A percentile compares a stretch with the other conserved stretches of the same genome.
Evolutionary conservation across 2,329 filamentous ascomycete genomes (phyloP).

Genomic region (Clonostachys rhizophaga): DNA sequence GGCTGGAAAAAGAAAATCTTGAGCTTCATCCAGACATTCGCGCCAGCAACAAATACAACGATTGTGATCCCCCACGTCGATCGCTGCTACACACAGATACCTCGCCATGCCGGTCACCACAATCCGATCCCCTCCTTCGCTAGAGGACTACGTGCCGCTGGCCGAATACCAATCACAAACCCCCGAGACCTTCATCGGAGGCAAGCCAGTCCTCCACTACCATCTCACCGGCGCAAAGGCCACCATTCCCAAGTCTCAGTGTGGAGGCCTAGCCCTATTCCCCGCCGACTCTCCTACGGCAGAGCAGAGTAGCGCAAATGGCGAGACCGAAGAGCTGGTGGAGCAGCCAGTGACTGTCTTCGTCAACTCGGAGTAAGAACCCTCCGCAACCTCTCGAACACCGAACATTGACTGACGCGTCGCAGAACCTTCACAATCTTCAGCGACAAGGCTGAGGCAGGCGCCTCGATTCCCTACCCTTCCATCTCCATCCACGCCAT

Average conservation of each 20-base stretch:
- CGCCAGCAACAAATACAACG: neutral
- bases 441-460: slow-evolving; percentile 49
- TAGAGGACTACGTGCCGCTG: slow-evolving; percentile 58
- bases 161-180: slow-evolving; percentile 69
- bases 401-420: neutral
- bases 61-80: neutral
- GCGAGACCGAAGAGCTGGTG: slow-evolving; percentile 24
- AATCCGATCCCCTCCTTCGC: slow-evolving; percentile 50
- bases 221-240: slow-evolving; percentile 53
- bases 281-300: slow-evolving; percentile 27
- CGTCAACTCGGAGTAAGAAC: slow-evolving; percentile 51
- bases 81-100: neutral
- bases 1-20: neutral
- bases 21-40: neutral
- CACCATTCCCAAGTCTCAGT: slow-evolving; percentile 49
- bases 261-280: slow-evolving; percentile 50
- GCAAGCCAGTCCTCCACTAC: slow-evolving; percentile 67
- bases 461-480: slow-evolving; percentile 69
- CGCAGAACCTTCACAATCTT: slow-evolving; percentile 53
- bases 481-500: slow-evolving; percentile 72
- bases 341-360: slow-evolving; percentile 51
- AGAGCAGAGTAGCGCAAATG: slow-evolving; percentile 18
- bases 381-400: neutral
- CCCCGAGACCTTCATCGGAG: slow-evolving; percentile 65
- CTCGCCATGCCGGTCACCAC: slow-evolving; percentile 40